Percentiles rank a stretch among this genome's conserved stretches.
Evolutionary conservation across 1,284 basidiomycete genomes (phyloP).

Genomic region (Meira miltonrushii): DNA sequence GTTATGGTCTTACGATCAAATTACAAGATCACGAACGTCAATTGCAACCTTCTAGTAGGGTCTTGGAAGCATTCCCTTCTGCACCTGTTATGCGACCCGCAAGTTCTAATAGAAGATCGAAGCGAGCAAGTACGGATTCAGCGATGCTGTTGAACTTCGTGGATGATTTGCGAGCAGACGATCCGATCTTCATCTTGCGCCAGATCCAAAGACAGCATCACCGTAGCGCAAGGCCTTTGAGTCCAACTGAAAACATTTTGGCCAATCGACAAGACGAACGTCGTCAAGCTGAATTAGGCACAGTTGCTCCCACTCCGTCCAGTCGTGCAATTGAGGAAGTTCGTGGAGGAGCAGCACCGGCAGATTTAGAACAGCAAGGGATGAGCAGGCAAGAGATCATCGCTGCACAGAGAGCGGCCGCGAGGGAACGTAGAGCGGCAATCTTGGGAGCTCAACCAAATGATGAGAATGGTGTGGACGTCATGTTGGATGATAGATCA

Average conservation of each 20-base stretch:
- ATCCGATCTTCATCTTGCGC: constrained; percentile 77
- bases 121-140: constrained; percentile 83
- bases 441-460: constrained; percentile 79
- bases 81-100: constrained; percentile 65
- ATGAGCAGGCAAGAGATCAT: constrained; percentile 78
- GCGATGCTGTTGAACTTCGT: constrained; percentile 61
- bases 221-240: constrained; percentile 20
- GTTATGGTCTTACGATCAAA: constrained; percentile 65
- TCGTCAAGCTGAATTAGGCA: constrained; percentile 42
- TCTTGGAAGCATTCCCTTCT: constrained; percentile 70
- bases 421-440: constrained; percentile 75
- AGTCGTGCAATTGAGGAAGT: not conserved
- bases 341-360: constrained; percentile 14
- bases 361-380: constrained; percentile 2
- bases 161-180: constrained; percentile 65
- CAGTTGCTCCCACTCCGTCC: constrained; percentile 6
- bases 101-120: constrained; percentile 62
- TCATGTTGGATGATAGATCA: constrained; percentile 73
- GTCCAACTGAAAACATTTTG: constrained; percentile 26
- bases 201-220: constrained; percentile 23
- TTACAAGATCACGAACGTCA: constrained; percentile 24
- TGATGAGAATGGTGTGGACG: constrained; percentile 75
- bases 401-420: constrained; percentile 79
- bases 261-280: constrained; percentile 54
- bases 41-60: constrained; percentile 30